Evolutionary conservation across 768 basidiomycete species (phyloP).

Genomic region (Cystoderma amianthinum): DNA sequence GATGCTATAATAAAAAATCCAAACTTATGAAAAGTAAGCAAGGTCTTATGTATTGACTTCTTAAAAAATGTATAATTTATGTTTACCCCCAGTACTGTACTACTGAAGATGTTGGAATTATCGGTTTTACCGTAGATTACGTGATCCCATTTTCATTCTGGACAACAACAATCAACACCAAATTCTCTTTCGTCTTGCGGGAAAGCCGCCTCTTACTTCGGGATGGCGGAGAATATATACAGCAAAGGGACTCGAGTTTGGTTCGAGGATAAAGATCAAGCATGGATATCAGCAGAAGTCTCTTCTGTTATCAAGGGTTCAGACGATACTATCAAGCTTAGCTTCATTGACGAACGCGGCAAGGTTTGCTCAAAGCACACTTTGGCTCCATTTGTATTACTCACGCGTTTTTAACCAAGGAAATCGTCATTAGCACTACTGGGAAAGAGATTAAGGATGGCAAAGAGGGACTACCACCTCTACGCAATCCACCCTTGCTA

Average conservation of each 20-base stretch:
- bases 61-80: too few relatives aligned
- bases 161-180: constrained; percentile 10
- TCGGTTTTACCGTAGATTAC: too few relatives aligned
- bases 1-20: too few relatives aligned
- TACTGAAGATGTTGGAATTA: too few relatives aligned
- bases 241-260: constrained; percentile 86
- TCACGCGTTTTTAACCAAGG: constrained; percentile 39
- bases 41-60: too few relatives aligned
- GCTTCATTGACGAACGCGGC: constrained; percentile 86
- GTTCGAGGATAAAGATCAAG: constrained; percentile 92
- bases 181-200: constrained; percentile 20
- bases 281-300: constrained; percentile 91
- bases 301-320: constrained; percentile 51
- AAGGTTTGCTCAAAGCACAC: constrained; percentile 48
- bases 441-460: constrained; percentile 75
- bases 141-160: too few relatives aligned
- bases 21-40: too few relatives aligned
- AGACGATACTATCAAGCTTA: constrained; percentile 75
- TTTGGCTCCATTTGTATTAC: constrained; percentile 6
- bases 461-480: constrained; percentile 77
- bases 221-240: constrained; percentile 89
- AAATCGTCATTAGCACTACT: constrained; percentile 73
- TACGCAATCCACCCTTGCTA: constrained; percentile 93
- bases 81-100: too few relatives aligned
- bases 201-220: constrained; percentile 12